Base-by-base conservation (phyloP, 176 grass and related monocot genomes). In the Dactylis glomerata region DNA sequence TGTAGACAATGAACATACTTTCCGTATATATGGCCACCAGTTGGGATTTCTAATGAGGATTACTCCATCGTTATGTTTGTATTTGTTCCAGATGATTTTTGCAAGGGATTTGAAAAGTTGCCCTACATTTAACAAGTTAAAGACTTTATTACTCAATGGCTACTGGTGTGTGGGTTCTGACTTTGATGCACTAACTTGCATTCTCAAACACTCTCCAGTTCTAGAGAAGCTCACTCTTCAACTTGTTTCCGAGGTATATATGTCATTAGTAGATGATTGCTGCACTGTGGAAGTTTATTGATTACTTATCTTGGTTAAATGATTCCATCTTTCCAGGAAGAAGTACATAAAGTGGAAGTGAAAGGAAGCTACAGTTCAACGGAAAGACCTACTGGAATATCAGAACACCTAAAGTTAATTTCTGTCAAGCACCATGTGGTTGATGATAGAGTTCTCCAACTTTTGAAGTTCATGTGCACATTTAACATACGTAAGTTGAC, bases 211-310 rank as follows among this genome's bases (percentile, higher is more conserved):
- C 45, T 50, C 82, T 28, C 57, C 71, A n/a, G 26, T 84, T 65
- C 57, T 76, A 26, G 82, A 84, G 59, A 77, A 52, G 33, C 82
- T 84, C 32, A 67, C 82, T 41, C 10, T 84, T 63, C 44, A 84
- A 52, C 24, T 67, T 31, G 44, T 26, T 63, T 22, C 23, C 9
- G 24, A 50, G 82, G 73, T 84, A 63, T 42, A 6, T 28, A 20
- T 66, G 31, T 37, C 47, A 57, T 8, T 10, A 37, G 37, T 19
- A n/a, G 13, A 24, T 15, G 36, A 20, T 64, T 37, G 10, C 45
- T 76, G 13, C 30, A 17, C 28, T 9, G 16, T 75, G 31, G 27
- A 28, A 32, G 15, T 75, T 75, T 19, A 31, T 19, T 34, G 14
- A 19, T 49, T 65, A 65, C 19, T 34, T 30, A 65, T 34, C 62